Evolutionary conservation across 352 stramenopile species (phyloP), one percentile per base, ranked within the genome.

Genomic region (Phytopythium ostracodes): DNA sequence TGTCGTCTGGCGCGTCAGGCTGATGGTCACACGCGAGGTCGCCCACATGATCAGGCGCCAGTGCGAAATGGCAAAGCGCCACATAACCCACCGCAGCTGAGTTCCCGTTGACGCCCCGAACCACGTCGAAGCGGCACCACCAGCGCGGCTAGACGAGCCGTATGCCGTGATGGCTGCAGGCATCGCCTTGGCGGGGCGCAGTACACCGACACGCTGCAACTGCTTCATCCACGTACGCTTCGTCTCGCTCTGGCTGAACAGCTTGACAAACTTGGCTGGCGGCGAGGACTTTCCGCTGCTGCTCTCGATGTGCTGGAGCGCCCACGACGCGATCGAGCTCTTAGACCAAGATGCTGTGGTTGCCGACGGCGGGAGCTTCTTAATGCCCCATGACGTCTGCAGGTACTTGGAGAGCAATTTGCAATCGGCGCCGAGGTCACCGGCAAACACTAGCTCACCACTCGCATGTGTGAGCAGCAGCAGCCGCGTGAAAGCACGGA

Each of bases 211-310:
- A 43, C 50, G 61, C 58, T 66, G 64, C 53, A 70, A 68, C 50
- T 72, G 61, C 38, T 58, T 56, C 27, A 62, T 50, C 49, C 70
- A 53, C 11, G 18, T 55, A 8, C 49, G 56, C 57, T 63, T 68
- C 18, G 56, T 46, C 46, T 75, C 65, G 43, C 65, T 75, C 53
- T 51, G 57, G 27, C 63, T 58, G 65, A 72, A 72, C 29, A 69
- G 27, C 49, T 72, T 63, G 18, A 69, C 61, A 59, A 67, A 72
- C 40, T 38, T 60, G 25, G 31, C 50, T 12, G 58, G 22, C n/a
- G 53, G 38, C 1, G 42, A 47, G n/a, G 47, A 54, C 50, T 44
- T 55, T 15, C 22, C 31, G 20, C 46, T 46, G 38, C 29, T 36
- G 46, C 46, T 42, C 14, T 57, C 62, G 14, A 72, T 56, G 63